These are phyloP conservation scores for Isabelozyma heimii DNA, from an alignment of 805 yeast species.

Conservation along the genomic window DNA sequence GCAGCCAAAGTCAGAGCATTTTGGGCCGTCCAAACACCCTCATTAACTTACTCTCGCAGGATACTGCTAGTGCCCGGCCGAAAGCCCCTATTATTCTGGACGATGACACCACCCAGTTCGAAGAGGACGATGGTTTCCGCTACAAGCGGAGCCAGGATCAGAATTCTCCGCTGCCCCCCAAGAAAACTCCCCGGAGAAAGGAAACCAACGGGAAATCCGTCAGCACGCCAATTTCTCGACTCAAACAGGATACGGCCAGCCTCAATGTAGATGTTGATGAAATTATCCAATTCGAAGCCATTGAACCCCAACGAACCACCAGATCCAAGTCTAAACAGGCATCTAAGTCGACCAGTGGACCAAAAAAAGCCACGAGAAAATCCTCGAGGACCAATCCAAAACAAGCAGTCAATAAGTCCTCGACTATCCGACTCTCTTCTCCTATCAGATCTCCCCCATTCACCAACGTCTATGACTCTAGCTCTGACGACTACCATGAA, in stretches of 20 bases:
- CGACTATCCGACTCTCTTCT: background rate
- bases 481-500: background rate
- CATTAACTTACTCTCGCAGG: background rate
- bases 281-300: constrained; percentile 3
- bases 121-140: constrained; percentile 33
- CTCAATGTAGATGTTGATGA: constrained; percentile 13
- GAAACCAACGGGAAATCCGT: constrained; percentile 8
- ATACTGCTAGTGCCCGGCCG: background rate
- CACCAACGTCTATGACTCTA: background rate
- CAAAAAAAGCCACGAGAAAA: too few relatives aligned
- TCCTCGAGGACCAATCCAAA: background rate
- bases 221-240: constrained; percentile 22
- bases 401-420: background rate
- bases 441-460: constrained; percentile 3
- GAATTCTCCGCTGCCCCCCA: too few relatives aligned
- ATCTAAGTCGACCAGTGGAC: too few relatives aligned
- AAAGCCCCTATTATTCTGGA: background rate
- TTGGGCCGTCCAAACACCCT: background rate
- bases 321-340: background rate
- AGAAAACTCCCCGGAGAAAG: too few relatives aligned
- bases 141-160: constrained; percentile 21
- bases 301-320: background rate
- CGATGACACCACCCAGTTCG: constrained; percentile 3
- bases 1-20: background rate
- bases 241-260: constrained; percentile 15